Base-by-base conservation (phyloP, 176 grass and related monocot genomes). In the Pontederia crassipes region DNA sequence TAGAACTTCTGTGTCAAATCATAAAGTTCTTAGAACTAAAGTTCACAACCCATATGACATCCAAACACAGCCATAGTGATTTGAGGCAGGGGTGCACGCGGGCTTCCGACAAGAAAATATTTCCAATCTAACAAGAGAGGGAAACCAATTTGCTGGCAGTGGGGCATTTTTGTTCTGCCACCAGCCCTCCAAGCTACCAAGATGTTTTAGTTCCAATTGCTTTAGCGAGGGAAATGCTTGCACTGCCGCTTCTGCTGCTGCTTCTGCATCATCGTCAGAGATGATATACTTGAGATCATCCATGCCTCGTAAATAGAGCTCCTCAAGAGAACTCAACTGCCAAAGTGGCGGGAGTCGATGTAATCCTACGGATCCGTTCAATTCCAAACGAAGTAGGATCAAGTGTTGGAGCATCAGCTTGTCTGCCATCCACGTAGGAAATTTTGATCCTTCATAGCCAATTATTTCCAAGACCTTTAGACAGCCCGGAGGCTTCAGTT, bases 331-430 rank as follows among this genome's bases (percentile, higher is more conserved):
- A n/a, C n/a, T n/a, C n/a, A n/a, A n/a, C n/a, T n/a, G n/a, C n/a
- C n/a, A n/a, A 54, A 78, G 32, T 20, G 75, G 10, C 12, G 75
- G 67, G 49, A 78, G 27, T 16, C 28, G 45, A 6, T 20, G 67
- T 24, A 45, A 63, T 4, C 56, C n/a, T n/a, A n/a, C n/a, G n/a
- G n/a, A n/a, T 28, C 8, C 9, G 49, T 57, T 64, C 0, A 1
- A 0, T 12, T 20, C 12, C 10, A 78, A 11, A 57, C 2, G 2
- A 17, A 78, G 13, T 32, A 63, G 47, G 9, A 55, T 54, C 1
- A 78, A 27, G 55, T 63, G 58, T 55, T 78, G 11, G 16, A 79
- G 1, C 18, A 66, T 8, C 1, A n/a, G n/a, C n/a, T n/a, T n/a
- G n/a, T n/a, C n/a, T n/a, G n/a, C n/a, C n/a, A n/a, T n/a, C n/a